Conservation (phyloP, 1,284 basidiomycete species). For the Sporisorium reilianum region DNA sequence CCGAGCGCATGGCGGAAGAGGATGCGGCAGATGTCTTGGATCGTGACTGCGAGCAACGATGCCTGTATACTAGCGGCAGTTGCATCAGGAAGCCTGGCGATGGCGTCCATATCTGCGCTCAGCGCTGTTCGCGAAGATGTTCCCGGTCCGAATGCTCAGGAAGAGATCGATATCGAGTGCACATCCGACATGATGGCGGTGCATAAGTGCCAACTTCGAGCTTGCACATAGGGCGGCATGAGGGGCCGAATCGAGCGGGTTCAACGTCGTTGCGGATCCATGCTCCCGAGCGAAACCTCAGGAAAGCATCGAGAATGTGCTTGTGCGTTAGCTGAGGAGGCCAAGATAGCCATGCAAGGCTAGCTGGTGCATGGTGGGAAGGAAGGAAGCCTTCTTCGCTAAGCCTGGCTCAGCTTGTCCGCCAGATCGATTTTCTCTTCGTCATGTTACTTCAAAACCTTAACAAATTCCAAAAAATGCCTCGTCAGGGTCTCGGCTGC, state of each 20-base stretch:
- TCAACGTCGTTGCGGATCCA: not conserved
- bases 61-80: conserved; percentile 26
- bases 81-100: conserved; percentile 15
- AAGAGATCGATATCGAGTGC: conserved; percentile 1
- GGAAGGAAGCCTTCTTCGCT: not conserved
- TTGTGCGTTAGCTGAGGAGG: not conserved
- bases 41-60: conserved; percentile 22
- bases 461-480: not conserved
- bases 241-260: not conserved
- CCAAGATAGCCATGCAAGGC: not conserved
- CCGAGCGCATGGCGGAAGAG: conserved; percentile 19
- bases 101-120: conserved; percentile 10
- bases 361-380: conserved; percentile 1
- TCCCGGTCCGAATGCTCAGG: not conserved
- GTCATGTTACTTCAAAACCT: not conserved
- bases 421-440: not conserved
- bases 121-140: not conserved
- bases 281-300: not conserved
- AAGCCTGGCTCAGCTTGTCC: not conserved
- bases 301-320: not conserved
- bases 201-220: not conserved
- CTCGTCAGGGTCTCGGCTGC: conserved; percentile 38
- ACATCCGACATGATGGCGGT: conserved; percentile 1
- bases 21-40: conserved; percentile 25
- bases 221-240: not conserved